These are phyloP conservation scores for Arthrinium puccinioides DNA, from an alignment of 2,329 filamentous ascomycete species.

Conservation along the genomic window DNA sequence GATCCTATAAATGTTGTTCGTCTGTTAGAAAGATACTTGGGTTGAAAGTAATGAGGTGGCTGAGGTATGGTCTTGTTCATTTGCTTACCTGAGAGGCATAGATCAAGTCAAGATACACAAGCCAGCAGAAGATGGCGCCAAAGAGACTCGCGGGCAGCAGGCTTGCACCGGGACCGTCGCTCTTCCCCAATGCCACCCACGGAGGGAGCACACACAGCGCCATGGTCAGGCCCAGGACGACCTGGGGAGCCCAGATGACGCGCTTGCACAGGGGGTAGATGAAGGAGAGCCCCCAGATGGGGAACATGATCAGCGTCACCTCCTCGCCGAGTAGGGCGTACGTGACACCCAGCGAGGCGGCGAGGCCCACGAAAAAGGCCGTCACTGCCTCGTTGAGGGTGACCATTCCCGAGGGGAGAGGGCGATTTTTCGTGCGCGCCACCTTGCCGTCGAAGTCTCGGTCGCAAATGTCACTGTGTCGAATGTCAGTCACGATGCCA, in stretches of 20 bases:
- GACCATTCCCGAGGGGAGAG: background rate
- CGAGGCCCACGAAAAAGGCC: background rate
- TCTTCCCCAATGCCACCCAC: background rate
- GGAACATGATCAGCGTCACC: background rate
- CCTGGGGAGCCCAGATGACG: background rate
- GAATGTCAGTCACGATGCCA: no score
- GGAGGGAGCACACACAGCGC: background rate
- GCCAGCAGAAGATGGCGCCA: background rate
- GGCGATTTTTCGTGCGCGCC: background rate
- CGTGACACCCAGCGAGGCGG: background rate
- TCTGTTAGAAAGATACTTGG: background rate
- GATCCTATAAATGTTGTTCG: background rate
- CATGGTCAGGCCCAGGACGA: background rate
- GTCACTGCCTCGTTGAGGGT: background rate
- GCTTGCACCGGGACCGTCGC: background rate
- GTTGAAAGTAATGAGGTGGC: no score
- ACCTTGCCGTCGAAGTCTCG: background rate
- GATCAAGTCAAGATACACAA: background rate
- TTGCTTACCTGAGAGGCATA: background rate
- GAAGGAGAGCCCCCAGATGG: background rate
- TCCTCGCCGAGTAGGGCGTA: background rate
- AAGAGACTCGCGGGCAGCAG: background rate
- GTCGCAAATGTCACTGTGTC: background rate
- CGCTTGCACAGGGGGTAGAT: background rate
- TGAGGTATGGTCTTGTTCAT: no score